Evolutionary conservation across 306 rosid species (phyloP), one percentile per base, ranked within the genome.

Genomic region (Hippophae gyantsensis): DNA sequence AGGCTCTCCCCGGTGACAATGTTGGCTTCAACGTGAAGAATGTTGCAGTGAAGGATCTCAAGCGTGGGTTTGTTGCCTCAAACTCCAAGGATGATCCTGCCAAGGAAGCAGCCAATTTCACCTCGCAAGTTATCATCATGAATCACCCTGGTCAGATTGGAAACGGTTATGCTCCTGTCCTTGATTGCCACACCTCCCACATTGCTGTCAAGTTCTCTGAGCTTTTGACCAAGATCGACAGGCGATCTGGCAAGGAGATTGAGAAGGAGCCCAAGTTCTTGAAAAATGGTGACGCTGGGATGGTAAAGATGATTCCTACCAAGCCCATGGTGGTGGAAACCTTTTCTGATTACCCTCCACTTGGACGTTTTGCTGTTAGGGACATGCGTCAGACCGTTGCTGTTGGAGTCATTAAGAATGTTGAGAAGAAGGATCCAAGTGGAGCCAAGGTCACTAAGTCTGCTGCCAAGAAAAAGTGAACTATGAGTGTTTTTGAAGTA

Each of bases 371-470:
- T 54, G 76, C 71, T 40, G 71, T 65, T 49, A 58, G 76, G 53
- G 76, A 72, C 71, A 65, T 65, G 76, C 66, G 76, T 9, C 76
- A 72, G 67, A 72, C 76, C 0, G 76, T 72, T n/a, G 76, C 71
- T 4, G 76, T 65, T 9, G 76, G 76, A 7, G 76, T 71, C 52
- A 71, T 71, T 55, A 72, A 72, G 59, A 48, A 26, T 9, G 82
- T 79, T 3, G 82, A 77, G 72, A 80, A 80, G 82, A 83, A 83
- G 80, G 89, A 84, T 1, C 72, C 89, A 40, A 9, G 61, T 1
- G 79, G 75, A 18, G 88, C 90, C 64, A 78, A 73, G 79, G 72
- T 72, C 38, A 80, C 82, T 72, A 80, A 80, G 62, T 70, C 82
- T 12, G 85, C 79, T 1, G 79, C 58, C 0, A 84, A 80, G 82